These are phyloP conservation scores for Blastomyces emzantsi DNA, from an alignment of 2,329 filamentous ascomycete species.

Conservation along the genomic window DNA sequence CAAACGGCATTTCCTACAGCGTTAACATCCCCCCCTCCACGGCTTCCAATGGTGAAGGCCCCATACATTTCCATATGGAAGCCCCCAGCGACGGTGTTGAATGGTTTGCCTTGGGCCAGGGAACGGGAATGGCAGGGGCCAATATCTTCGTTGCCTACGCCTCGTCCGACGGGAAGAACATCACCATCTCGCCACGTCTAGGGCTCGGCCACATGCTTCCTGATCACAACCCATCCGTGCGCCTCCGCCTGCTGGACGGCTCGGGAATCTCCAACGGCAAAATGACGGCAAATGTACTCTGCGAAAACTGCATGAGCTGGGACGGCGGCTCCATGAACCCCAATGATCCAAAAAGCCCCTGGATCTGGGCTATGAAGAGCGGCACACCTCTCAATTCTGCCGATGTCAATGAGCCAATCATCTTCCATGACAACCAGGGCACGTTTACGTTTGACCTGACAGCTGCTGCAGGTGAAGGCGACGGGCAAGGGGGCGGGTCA, in stretches of 20 bases:
- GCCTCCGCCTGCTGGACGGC: slow-evolving; percentile 45
- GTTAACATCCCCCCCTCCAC: slow-evolving; percentile 49
- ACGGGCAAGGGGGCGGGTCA: background rate
- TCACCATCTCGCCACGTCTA: slow-evolving; percentile 48
- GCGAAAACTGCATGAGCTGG: slow-evolving; percentile 48
- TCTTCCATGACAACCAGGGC: slow-evolving; percentile 37
- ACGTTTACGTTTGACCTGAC: slow-evolving; percentile 42
- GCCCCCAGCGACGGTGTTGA: slow-evolving; percentile 42
- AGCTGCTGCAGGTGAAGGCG: slow-evolving; percentile 39
- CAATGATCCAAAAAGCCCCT: slow-evolving; percentile 35
- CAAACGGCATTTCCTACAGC: slow-evolving; percentile 30
- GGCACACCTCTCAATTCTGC: slow-evolving; percentile 43
- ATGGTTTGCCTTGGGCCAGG: slow-evolving; percentile 51
- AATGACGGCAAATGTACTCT: slow-evolving; percentile 50
- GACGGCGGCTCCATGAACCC: slow-evolving; percentile 45
- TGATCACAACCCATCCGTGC: slow-evolving; percentile 31
- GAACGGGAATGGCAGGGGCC: slow-evolving; percentile 44
- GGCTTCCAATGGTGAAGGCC: slow-evolving; percentile 42
- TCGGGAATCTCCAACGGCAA: slow-evolving; percentile 44
- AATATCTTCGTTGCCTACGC: slow-evolving; percentile 54
- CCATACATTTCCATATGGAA: slow-evolving; percentile 51
- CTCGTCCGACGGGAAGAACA: slow-evolving; percentile 41
- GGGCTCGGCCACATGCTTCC: slow-evolving; percentile 40
- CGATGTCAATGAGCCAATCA: slow-evolving; percentile 36
- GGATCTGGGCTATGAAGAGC: slow-evolving; percentile 43